Evolutionary conservation across 2,329 filamentous ascomycete genomes (phyloP), one percentile per base, ranked within the genome.

Genomic region (Trichophyton benhamiae): DNA sequence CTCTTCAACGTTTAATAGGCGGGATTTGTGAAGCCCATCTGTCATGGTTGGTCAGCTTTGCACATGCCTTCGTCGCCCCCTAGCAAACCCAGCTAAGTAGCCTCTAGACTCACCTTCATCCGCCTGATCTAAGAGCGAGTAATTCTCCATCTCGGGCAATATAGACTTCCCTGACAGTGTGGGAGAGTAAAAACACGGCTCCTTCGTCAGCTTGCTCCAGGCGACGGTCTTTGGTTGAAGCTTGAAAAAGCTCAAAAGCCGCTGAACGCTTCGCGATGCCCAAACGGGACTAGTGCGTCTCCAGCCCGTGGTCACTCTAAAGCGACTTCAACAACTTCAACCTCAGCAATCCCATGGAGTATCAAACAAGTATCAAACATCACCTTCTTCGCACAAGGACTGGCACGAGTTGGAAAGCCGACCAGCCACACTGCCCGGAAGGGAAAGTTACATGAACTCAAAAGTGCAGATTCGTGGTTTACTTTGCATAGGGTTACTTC

Each of bases 1-100:
- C 71, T 95, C 89, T 78, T 97, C 92, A 64, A 96, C 87, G 65
- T 89, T 88, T 42, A 96, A 82, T 3, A 96, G 87, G 48, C 92
- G 89, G 33, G 83, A 82, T 70, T 91, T 92, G 78, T 96, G 92
- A 42, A 96, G 85, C 65, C 90, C 86, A 72, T 90, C 87, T 85
- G 68, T 48, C 62, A 55, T 6, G 9, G 57, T 61, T 44, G 9
- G 36, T 58, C 36, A 58, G 36, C 8, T 9, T 15, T 41, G 38
- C 13, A 60, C 48, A 59, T 52, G 38, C 2, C 20, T 38, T 13
- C 27, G 27, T 30, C 27, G 27, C 6, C 6, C 27, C 27, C 27
- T 42, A 27, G 13, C 5, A n/a, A n/a, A 20, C 5, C 33, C 20
- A 3, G 25, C 13, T n/a, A 7, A 57, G 55, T 13, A 7, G n/a